Evolutionary conservation across 495 filamentous ascomycete species (phyloP).

Genomic region (Neurospora hispaniola): DNA sequence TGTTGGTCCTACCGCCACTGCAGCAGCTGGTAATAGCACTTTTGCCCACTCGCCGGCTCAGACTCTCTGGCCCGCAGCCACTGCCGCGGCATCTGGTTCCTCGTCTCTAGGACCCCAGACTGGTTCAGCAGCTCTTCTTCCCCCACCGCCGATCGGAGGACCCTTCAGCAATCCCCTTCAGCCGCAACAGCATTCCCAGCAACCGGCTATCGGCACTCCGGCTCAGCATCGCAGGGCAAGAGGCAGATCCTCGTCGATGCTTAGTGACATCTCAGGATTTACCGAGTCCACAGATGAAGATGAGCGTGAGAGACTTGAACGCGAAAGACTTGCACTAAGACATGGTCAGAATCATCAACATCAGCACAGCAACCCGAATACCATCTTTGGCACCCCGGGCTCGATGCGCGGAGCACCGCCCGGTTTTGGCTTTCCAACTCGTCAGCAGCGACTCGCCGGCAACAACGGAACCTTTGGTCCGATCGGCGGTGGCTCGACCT

Average conservation of each 20-base stretch:
- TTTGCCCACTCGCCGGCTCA: conserved; percentile 4
- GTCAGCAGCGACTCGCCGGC: conserved; percentile 1
- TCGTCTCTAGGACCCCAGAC: background rate
- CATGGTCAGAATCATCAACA: conserved; percentile 2
- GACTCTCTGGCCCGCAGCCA: conserved; percentile 18
- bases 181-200: background rate
- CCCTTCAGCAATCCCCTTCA: conserved; percentile 16
- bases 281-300: conserved; percentile 46
- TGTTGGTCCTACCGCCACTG: conserved; percentile 2
- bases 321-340: background rate
- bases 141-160: conserved; percentile 8
- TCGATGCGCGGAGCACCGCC: conserved; percentile 19
- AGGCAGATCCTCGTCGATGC: conserved; percentile 57
- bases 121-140: conserved; percentile 6
- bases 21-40: background rate
- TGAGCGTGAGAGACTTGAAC: conserved; percentile 6
- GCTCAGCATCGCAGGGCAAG: conserved; percentile 26
- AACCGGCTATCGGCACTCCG: conserved; percentile 11
- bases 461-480: background rate
- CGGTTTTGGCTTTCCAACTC: conserved; percentile 12
- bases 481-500: background rate
- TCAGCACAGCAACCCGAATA: background rate
- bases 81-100: conserved; percentile 10
- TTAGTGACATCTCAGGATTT: conserved; percentile 54
- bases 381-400: conserved; percentile 2